Conservation (phyloP, 1,284 basidiomycete genomes). For the Pseudozyma tsukubaensis region DNA sequence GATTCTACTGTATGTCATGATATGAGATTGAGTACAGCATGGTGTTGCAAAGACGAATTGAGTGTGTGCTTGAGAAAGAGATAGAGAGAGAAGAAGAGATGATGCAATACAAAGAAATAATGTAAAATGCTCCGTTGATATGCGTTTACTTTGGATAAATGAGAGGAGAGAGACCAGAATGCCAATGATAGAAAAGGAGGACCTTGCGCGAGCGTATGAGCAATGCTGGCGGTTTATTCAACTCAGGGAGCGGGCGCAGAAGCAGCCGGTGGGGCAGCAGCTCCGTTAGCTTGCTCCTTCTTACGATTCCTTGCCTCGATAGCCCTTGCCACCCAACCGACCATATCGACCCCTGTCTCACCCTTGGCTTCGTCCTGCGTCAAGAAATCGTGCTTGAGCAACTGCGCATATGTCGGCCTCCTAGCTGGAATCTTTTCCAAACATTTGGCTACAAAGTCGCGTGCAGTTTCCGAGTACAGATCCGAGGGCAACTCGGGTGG, state of each 20-base stretch:
- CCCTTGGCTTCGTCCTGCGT: conserved; percentile 67
- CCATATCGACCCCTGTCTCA: conserved; percentile 68
- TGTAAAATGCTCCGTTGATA: neutral
- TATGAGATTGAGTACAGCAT: neutral
- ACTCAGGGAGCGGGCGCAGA: neutral
- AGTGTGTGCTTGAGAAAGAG: neutral
- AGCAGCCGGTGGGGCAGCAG: conserved; percentile 1
- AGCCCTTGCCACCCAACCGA: conserved; percentile 60
- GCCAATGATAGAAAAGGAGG: no score
- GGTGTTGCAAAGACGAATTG: neutral
- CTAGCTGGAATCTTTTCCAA: conserved; percentile 72
- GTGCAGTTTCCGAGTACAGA: conserved; percentile 65
- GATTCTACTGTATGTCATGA: neutral
- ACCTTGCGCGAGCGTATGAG: no score
- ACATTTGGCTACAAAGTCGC: conserved; percentile 65
- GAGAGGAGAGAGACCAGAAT: neutral
- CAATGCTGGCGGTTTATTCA: conserved; percentile 1
- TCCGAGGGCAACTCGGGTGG: conserved; percentile 81
- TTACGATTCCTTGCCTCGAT: conserved; percentile 30
- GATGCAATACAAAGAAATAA: conserved; percentile 6
- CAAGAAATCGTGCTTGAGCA: conserved; percentile 83
- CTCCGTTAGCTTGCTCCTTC: conserved; percentile 29
- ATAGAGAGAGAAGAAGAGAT: conserved; percentile 1
- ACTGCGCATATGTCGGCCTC: conserved; percentile 84
- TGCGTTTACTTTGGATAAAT: neutral